These are phyloP conservation scores for Teratosphaeria gauchensis DNA, from an alignment of 2,329 filamentous ascomycete genomes.

Conservation along the genomic window DNA sequence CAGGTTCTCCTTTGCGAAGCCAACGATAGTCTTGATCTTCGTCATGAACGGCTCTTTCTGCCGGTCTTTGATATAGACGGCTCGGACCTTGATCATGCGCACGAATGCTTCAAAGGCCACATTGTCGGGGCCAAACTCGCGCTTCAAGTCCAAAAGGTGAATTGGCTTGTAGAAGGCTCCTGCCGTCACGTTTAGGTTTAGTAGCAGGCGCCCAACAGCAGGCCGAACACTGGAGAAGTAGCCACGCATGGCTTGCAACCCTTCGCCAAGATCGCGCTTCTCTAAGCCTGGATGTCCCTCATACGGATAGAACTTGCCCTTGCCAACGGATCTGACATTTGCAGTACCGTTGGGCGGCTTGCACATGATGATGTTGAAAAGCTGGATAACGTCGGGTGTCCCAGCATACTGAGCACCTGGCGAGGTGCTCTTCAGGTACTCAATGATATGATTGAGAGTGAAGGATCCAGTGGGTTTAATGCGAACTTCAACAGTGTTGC, in stretches of 20 bases:
- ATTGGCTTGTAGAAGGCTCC: slow-evolving; percentile 46
- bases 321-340: slow-evolving; percentile 38
- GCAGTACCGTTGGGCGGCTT: slow-evolving; percentile 35
- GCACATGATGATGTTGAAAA: slow-evolving; percentile 49
- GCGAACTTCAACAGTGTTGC: slow-evolving; percentile 28
- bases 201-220: slow-evolving; percentile 46
- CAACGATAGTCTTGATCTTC: slow-evolving; percentile 37
- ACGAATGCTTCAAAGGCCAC: slow-evolving; percentile 18
- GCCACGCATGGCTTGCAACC: slow-evolving; percentile 49
- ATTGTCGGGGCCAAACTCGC: slow-evolving; percentile 17
- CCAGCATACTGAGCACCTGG: slow-evolving; percentile 29
- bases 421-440: slow-evolving; percentile 31
- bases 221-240: slow-evolving; percentile 54
- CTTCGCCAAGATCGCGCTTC: slow-evolving; percentile 35
- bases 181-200: slow-evolving; percentile 55
- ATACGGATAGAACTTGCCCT: slow-evolving; percentile 45
- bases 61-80: slow-evolving; percentile 15
- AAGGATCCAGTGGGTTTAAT: slow-evolving; percentile 27
- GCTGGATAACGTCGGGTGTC: slow-evolving; percentile 45
- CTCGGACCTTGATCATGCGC: slow-evolving; percentile 21
- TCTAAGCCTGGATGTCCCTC: slow-evolving; percentile 24
- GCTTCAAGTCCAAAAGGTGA: slow-evolving; percentile 25
- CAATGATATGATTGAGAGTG: slow-evolving; percentile 33
- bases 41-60: slow-evolving; percentile 12
- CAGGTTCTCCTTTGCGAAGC: slow-evolving; percentile 18